phyloP scores from a whole-genome alignment of 176 grass and related monocot genomes.

The Panicum miliaceum region DNA sequence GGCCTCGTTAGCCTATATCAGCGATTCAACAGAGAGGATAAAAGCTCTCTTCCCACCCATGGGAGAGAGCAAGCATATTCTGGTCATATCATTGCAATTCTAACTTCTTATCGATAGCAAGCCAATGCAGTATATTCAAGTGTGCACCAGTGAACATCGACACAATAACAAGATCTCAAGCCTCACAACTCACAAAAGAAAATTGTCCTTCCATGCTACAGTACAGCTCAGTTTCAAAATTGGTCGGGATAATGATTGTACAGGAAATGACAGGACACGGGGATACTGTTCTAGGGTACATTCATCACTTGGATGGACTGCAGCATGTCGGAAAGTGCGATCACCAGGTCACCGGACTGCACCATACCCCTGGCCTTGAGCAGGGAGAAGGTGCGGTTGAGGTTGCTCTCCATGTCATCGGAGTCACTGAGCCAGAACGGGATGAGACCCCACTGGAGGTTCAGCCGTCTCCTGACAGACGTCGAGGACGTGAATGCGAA shows the following conservation, averaged over 20 bases:
- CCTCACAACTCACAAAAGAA: neutral
- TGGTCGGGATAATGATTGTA: neutral
- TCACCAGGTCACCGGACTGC: constrained; percentile 87
- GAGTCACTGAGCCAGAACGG: constrained; percentile 79
- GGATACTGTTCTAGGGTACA: constrained; percentile 54
- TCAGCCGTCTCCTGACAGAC: constrained; percentile 67
- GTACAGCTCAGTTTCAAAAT: neutral
- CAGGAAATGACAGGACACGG: neutral
- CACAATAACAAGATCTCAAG: neutral
- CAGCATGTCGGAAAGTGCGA: constrained; percentile 84
- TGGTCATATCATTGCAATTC: no score
- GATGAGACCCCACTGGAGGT: constrained; percentile 95
- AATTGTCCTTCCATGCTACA: neutral
- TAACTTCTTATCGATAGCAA: no score
- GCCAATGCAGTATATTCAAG: no score
- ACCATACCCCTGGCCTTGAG: constrained; percentile 98
- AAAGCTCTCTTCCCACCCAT: no score
- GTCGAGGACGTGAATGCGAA: constrained; percentile 87
- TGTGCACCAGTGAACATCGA: neutral
- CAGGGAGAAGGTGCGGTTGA: constrained; percentile 89
- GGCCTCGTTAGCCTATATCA: no score
- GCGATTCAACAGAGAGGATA: no score
- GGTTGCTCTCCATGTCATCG: constrained; percentile 91
- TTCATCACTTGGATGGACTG: constrained; percentile 99
- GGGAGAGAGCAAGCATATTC: no score